Conservation (phyloP, 2,329 filamentous ascomycete genomes). For the Epichloe festucae region DNA sequence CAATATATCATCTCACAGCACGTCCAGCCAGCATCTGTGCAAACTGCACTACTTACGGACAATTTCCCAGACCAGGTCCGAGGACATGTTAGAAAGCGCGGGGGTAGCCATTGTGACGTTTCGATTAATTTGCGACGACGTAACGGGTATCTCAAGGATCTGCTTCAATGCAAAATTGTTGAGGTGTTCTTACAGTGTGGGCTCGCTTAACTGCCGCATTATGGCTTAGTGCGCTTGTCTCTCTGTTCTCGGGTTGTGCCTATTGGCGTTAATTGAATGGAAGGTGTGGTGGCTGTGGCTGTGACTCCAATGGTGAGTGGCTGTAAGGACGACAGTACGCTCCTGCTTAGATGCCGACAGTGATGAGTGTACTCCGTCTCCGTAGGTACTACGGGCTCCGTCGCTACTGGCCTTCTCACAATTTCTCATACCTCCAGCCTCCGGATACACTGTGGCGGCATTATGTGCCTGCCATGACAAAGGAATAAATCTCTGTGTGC, state of each 20-base stretch:
- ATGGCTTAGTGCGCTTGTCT: conserved; percentile 14
- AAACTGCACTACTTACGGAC: conserved; percentile 62
- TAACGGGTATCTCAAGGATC: conserved; percentile 10
- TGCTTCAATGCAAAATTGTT: conserved; percentile 15
- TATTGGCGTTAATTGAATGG: conserved; percentile 12
- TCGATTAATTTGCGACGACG: conserved; percentile 17
- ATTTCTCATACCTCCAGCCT: neutral
- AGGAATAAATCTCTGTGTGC: neutral
- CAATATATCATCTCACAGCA: neutral
- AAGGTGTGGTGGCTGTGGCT: neutral
- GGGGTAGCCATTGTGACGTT: conserved; percentile 40
- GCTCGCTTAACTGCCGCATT: conserved; percentile 23
- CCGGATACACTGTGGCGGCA: neutral
- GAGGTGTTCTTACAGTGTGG: conserved; percentile 24
- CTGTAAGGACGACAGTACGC: neutral
- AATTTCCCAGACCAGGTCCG: conserved; percentile 90
- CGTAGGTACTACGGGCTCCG: neutral
- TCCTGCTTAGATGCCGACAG: neutral
- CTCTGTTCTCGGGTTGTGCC: conserved; percentile 6
- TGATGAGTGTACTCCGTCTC: too few relatives aligned
- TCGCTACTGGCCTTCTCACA: neutral
- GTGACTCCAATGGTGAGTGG: neutral
- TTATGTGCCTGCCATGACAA: conserved; percentile 6
- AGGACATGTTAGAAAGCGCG: conserved; percentile 61
- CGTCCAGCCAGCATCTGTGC: neutral